Conservation (phyloP, 192 early-diverging fungal genomes). For the Tieghemiomyces parasiticus region DNA sequence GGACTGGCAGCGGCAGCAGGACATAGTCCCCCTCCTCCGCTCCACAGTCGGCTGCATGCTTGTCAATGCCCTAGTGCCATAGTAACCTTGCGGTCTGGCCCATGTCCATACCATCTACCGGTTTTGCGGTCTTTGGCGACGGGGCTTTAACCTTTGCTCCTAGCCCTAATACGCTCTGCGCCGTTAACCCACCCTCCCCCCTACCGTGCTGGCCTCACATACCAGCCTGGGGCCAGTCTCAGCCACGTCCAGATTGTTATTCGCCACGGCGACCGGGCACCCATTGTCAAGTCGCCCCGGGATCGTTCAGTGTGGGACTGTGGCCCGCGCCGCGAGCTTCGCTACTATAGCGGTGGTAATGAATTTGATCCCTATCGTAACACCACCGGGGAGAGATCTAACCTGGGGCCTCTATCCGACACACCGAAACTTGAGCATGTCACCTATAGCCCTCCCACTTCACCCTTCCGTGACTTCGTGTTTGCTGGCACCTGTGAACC, state of each 20-base stretch:
- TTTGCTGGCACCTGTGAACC: slow-evolving; percentile 26
- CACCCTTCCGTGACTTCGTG: slow-evolving; percentile 1
- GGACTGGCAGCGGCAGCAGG: not conserved
- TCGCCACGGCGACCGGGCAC: slow-evolving; percentile 38
- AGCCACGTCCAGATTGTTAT: slow-evolving; percentile 37
- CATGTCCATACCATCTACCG: not conserved
- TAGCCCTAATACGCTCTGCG: not conserved
- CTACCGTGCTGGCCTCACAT: no score
- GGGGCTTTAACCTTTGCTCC: not conserved
- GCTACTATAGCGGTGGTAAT: not conserved
- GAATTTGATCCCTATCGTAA: not conserved
- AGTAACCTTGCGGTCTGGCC: not conserved
- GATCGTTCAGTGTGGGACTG: slow-evolving; percentile 24
- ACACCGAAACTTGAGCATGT: not conserved
- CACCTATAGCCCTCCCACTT: not conserved
- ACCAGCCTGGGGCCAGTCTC: slow-evolving; percentile 21
- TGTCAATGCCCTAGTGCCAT: not conserved
- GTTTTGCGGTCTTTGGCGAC: not conserved
- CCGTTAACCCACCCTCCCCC: not conserved
- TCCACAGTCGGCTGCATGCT: no score
- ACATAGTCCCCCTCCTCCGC: no score
- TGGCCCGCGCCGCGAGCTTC: slow-evolving; percentile 9
- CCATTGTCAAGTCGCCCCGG: slow-evolving; percentile 20
- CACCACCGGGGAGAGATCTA: not conserved
- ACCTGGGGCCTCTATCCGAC: not conserved